Evolutionary conservation across 495 filamentous ascomycete genomes (phyloP).

Genomic region (Aspergillus saccharolyticus): DNA sequence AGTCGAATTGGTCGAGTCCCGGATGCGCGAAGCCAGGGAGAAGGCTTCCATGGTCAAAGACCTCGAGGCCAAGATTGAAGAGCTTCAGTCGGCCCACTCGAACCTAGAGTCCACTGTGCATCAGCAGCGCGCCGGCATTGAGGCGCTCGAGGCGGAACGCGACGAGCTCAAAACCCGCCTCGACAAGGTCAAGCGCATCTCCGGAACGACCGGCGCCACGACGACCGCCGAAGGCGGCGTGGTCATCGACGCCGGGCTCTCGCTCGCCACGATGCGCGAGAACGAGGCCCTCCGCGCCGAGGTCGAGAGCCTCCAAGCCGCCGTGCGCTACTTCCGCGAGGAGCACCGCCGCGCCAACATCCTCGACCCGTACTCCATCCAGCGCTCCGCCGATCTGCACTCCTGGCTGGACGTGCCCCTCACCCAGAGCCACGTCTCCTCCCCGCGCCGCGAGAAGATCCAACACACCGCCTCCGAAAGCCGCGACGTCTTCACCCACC

Average conservation of each 20-base stretch:
- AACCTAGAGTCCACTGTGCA: slow-evolving; percentile 37
- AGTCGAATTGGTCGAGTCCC: slow-evolving; percentile 49
- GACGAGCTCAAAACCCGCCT: slow-evolving; percentile 71
- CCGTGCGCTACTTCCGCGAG: slow-evolving; percentile 72
- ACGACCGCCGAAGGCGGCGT: slow-evolving; percentile 31
- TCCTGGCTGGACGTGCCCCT: slow-evolving; percentile 64
- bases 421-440: slow-evolving; percentile 35
- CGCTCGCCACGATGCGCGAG: slow-evolving; percentile 60
- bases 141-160: slow-evolving; percentile 54
- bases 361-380: slow-evolving; percentile 54
- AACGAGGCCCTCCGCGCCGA: slow-evolving; percentile 68
- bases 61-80: slow-evolving; percentile 57
- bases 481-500: slow-evolving; percentile 62
- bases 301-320: slow-evolving; percentile 64
- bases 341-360: slow-evolving; percentile 65
- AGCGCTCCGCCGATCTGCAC: slow-evolving; percentile 47
- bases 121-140: slow-evolving; percentile 38
- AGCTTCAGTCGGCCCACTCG: slow-evolving; percentile 42
- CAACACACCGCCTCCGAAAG: slow-evolving; percentile 61
- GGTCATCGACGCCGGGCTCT: slow-evolving; percentile 41
- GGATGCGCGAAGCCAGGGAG: slow-evolving; percentile 50
- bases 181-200: slow-evolving; percentile 47
- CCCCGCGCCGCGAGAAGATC: slow-evolving; percentile 48
- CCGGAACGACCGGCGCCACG: slow-evolving; percentile 48
- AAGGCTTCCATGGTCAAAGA: slow-evolving; percentile 44